Evolutionary conservation across 192 early-diverging fungal genomes (phyloP), one percentile per base, ranked within the genome.

Genomic region (Coemansia sp.): DNA sequence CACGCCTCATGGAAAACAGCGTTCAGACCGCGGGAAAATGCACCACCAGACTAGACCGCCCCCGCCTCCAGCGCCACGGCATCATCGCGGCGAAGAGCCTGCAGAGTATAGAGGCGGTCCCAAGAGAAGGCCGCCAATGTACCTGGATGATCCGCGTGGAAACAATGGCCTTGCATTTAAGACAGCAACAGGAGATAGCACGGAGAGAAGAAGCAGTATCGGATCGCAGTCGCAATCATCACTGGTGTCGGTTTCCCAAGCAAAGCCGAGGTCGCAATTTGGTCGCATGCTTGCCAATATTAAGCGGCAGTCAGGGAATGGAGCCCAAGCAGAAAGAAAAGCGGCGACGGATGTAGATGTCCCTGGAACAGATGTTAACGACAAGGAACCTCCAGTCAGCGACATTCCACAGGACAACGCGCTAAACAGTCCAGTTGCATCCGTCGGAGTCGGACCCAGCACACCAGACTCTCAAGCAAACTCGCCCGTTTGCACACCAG

Each of bases 221-320:
- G 62, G 55, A 25, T 71, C 62, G 13, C 62, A 71, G 41, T 52
- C 41, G 13, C 62, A 71, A 31, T 52, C 41, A 31, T 28, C 54
- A 15, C 3, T 54, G 17, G 2, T 33, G 33, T 54, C 52, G 27
- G 29, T 20, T 31, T 15, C 29, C 17, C 52, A 9, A 9, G 52
- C 17, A 31, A 54, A 50, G 45, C 77, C 70, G 4, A 58, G 77
- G 36, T 79, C 77, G 17, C 77, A 79, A 36, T 70, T 79, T 58
- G 77, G 77, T 6, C 70, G 77, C 25, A 70, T 79, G 25, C 38
- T 79, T 42, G 77, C 70, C 9, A 79, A 70, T 30, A 73, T 74
- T 22, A 79, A 66, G 59, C 66, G 66, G 4, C 50, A 64, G n/a
- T 20, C 64, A 0, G 23, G 19, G 1, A 48, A 48, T 13, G 42